phyloP scores from a whole-genome alignment of 257 asterid species.

The Solanum verrucosum region DNA sequence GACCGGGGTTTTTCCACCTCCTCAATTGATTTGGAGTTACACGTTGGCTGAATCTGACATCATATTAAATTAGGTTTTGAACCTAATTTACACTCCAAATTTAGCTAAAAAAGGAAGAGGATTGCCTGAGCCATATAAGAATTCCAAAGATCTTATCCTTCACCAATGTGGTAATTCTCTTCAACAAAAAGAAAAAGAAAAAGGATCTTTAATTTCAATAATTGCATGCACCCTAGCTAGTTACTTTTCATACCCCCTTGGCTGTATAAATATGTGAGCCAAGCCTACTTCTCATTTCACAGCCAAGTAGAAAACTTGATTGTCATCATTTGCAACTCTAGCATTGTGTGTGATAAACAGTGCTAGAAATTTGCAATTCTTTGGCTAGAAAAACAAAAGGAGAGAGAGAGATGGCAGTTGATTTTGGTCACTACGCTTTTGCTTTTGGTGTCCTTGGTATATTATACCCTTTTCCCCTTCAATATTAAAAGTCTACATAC shows the following conservation, averaged over 20 bases:
- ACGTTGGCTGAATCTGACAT: not conserved
- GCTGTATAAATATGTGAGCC: not conserved
- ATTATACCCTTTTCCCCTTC: not conserved
- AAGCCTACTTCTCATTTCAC: not conserved
- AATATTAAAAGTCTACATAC: not conserved
- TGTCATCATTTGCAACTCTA: not conserved
- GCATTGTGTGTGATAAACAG: not conserved
- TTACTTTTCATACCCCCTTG: not conserved
- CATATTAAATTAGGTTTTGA: not conserved
- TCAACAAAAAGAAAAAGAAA: not conserved
- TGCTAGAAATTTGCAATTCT: not conserved
- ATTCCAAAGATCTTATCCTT: not conserved
- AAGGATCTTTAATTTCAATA: not conserved
- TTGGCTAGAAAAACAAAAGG: not conserved
- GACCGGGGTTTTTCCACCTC: not conserved
- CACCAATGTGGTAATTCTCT: not conserved
- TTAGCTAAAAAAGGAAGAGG: not conserved
- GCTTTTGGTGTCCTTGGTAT: constrained; percentile 50
- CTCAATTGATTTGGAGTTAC: not conserved
- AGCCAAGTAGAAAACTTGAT: not conserved
- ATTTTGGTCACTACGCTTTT: constrained; percentile 21
- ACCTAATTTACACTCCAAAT: not conserved
- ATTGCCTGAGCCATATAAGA: not conserved
- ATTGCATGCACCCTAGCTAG: not conserved
- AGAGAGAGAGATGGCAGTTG: not conserved